phyloP scores from a whole-genome alignment of 2,329 filamentous ascomycete genomes.

The Pseudogymnoascus destructans region DNA sequence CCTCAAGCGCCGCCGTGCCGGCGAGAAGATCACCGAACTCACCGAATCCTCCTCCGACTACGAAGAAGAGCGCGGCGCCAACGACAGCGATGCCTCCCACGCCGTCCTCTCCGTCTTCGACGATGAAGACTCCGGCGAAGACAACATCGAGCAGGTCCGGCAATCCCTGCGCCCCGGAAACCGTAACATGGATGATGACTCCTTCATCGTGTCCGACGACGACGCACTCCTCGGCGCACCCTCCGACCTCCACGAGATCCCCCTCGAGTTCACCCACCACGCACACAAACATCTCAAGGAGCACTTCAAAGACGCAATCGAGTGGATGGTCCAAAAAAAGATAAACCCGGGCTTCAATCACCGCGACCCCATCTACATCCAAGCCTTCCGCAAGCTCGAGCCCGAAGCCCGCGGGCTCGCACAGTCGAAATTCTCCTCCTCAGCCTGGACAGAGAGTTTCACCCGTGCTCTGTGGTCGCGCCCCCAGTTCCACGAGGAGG shows the following conservation, averaged over 20 bases:
- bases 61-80: constrained; percentile 12
- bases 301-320: constrained; percentile 59
- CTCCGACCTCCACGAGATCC: constrained; percentile 38
- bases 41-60: constrained; percentile 24
- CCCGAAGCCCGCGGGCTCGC: constrained; percentile 57
- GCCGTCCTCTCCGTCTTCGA: constrained; percentile 37
- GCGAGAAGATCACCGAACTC: constrained; percentile 29
- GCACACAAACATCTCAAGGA: constrained; percentile 55
- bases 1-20: constrained; percentile 28
- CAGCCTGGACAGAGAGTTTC: constrained; percentile 57
- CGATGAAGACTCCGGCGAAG: constrained; percentile 37
- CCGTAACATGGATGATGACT: constrained; percentile 26
- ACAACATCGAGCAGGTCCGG: constrained; percentile 13
- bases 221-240: constrained; percentile 43
- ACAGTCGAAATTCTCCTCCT: constrained; percentile 57
- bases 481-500: constrained; percentile 43
- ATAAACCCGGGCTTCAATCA: constrained; percentile 58
- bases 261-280: constrained; percentile 55
- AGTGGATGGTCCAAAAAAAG: constrained; percentile 72
- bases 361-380: constrained; percentile 48
- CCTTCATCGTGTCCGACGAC: constrained; percentile 52
- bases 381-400: constrained; percentile 59
- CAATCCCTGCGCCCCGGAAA: constrained; percentile 11
- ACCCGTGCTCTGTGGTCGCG: constrained; percentile 50
- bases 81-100: constrained; percentile 15